Percentiles rank a stretch among this genome's conserved stretches.
Conservation (phyloP, 345 rosid species). For the Corchorus capsularis region DNA sequence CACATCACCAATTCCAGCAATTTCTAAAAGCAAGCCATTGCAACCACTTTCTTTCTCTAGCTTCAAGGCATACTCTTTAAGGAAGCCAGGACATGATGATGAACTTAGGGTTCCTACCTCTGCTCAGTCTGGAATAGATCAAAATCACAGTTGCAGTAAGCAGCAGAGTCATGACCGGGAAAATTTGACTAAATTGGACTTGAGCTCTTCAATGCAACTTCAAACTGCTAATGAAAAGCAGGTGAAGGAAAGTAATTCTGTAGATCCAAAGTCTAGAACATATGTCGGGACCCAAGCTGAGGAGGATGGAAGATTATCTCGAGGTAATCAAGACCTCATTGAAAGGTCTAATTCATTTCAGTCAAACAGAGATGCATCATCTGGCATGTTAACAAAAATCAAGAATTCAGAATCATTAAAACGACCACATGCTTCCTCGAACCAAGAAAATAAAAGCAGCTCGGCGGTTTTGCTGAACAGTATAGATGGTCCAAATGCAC, state of each 20-base stretch:
- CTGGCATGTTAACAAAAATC: constrained; percentile 25
- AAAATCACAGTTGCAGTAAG: constrained; percentile 22
- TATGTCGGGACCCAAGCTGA: constrained; percentile 22
- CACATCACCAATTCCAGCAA: constrained; percentile 29
- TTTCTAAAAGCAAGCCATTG: constrained; percentile 35
- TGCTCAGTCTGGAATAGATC: constrained; percentile 27
- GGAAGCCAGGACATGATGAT: constrained; percentile 37
- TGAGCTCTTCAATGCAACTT: constrained; percentile 43
- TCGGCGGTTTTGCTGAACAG: constrained; percentile 26
- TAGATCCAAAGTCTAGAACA: constrained; percentile 26
- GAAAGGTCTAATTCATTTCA: constrained; percentile 30
- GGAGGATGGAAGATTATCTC: constrained; percentile 26
- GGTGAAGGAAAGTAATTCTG: constrained; percentile 23
- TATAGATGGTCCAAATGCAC: constrained; percentile 17
- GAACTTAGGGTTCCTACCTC: constrained; percentile 39
- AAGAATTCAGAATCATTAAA: constrained; percentile 30
- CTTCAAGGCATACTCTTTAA: constrained; percentile 33
- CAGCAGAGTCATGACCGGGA: constrained; percentile 19
- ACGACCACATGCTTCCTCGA: constrained; percentile 34
- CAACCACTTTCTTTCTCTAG: constrained; percentile 37
- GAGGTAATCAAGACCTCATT: constrained; percentile 21
- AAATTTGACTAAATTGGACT: constrained; percentile 27
- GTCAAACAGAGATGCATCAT: constrained; percentile 27
- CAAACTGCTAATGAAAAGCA: constrained; percentile 32
- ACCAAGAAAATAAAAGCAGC: constrained; percentile 33